These are phyloP conservation scores for Staphylotrichum longicolle DNA, from an alignment of 495 filamentous ascomycete genomes.

Conservation along the genomic window DNA sequence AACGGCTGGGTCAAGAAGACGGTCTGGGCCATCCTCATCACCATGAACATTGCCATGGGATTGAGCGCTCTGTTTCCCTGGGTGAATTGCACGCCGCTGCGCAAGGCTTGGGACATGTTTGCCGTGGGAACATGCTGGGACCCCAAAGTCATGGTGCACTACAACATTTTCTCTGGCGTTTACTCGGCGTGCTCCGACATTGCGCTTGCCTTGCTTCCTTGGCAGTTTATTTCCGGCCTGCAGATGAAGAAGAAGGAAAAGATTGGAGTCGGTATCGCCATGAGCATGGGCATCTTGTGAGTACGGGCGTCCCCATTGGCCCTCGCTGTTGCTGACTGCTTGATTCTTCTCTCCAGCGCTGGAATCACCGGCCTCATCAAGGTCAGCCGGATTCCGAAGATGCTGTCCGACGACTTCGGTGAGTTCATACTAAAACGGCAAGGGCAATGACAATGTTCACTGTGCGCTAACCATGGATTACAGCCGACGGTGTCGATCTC, in stretches of 20 bases:
- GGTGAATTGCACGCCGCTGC: constrained; percentile 35
- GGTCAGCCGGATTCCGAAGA: constrained; percentile 14
- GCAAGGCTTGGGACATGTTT: constrained; percentile 33
- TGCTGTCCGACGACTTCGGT: constrained; percentile 15
- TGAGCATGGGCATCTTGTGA: constrained; percentile 45
- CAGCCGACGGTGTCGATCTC: constrained; percentile 6
- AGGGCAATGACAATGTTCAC: neutral
- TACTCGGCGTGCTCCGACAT: constrained; percentile 21
- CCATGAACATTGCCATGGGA: constrained; percentile 37
- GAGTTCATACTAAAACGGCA: neutral
- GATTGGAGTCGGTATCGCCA: constrained; percentile 38
- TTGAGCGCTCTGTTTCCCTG: constrained; percentile 38
- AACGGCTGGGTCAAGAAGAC: constrained; percentile 25
- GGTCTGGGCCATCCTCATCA: constrained; percentile 30
- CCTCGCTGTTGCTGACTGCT: neutral
- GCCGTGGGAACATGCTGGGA: constrained; percentile 39
- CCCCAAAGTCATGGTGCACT: constrained; percentile 18
- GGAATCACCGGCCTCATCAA: constrained; percentile 26
- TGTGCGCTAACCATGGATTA: neutral
- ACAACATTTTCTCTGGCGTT: constrained; percentile 26
- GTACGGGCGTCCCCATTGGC: constrained; percentile 31
- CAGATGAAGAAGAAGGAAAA: constrained; percentile 41
- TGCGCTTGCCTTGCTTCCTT: neutral
- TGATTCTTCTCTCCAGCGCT: constrained; percentile 17
- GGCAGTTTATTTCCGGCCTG: constrained; percentile 30